Base-by-base conservation (phyloP, 176 grass and related monocot species). In the Themeda triandra region DNA sequence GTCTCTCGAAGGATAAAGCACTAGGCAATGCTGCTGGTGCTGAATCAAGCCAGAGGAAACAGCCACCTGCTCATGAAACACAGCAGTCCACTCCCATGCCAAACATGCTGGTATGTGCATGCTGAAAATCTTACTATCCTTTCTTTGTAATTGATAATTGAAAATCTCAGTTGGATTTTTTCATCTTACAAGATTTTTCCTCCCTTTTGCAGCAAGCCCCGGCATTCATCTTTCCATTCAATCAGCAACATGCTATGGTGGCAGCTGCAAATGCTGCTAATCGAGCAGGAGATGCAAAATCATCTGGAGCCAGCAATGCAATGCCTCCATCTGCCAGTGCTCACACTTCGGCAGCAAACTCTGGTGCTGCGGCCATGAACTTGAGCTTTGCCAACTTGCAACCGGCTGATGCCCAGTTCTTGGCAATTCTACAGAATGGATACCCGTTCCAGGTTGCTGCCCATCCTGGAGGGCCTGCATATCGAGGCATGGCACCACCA, bases 151-250 rank as follows among this genome's bases (percentile, higher is more conserved):
- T 19, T n/a, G n/a, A n/a, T n/a, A n/a, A n/a, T 37, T 51, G 33
- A 30, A 66, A 76, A 35, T 37, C 70, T 75, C 4, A 62, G 70
- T 2, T 40, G 11, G 39, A 71, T 29, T 29, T 17, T 80, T 29
- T 17, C 72, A 73, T 66, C 84, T 82, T 80, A 75, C 33, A 75
- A 63, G 67, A 82, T 24, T 23, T 84, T 17, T 9, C 23, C 27
- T 73, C 24, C 13, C 37, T 71, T 80, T 77, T 89, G 28, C 88
- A 96, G 93, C 93, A 89, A 63, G 88, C 68, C 28, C 97, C 91
- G 63, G 81, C 97, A 63, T 96, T 99, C 64, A 86, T 99, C 63
- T 94, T 96, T 77, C 89, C 97, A 29, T 81, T 99, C 71, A 96
- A 95, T 66, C 97, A 93, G 63, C 95, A 93, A 64, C 93, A 94